Base-by-base conservation (phyloP, 441 rosid genomes). In the Dalechampia spathulata region DNA sequence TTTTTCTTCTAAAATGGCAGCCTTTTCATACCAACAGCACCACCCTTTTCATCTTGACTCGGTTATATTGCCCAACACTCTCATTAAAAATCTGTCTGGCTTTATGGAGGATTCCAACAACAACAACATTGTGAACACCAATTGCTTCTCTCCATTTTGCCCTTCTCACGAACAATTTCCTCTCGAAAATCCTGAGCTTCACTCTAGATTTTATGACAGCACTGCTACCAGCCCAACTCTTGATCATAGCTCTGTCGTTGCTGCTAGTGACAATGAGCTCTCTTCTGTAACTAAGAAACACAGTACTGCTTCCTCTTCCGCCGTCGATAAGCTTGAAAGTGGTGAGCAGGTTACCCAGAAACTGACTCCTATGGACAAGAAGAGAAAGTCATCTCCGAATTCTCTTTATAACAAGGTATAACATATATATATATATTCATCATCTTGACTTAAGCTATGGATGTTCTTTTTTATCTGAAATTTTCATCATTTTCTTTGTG, bases 301-400 rank as follows among this genome's bases (percentile, higher is more conserved):
- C 66, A 71, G 67, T 63, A 68, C 77, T n/a, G n/a, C n/a, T n/a
- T n/a, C n/a, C n/a, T n/a, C n/a, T n/a, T n/a, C n/a, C n/a, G n/a
- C n/a, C n/a, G n/a, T n/a, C n/a, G n/a, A n/a, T n/a, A 30, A 74
- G 62, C 60, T 69, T 67, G 82, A 72, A 56, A 67, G 59, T 27
- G 82, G 80, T 0, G 77, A 77, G 50, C 79, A 73, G 60, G 81
- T 69, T 7, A 73, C 71, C 14, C 83, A 71, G 47, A 62, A 68
- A 11, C 36, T 67, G 17, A 39, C 36, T 50, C 55, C 49, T 7
- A 19, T 58, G 67, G 53, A 46, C 37, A 80, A 48, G 62, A 75
- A 65, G 64, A 71, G 74, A 60, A 69, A 51, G n/a, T n/a, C n/a
- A n/a, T n/a, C n/a, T n/a, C n/a, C n/a, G n/a, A n/a, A n/a, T n/a